Evolutionary conservation across 441 rosid species (phyloP), one percentile per base, ranked within the genome.

Genomic region (Bruguiera hainesii): DNA sequence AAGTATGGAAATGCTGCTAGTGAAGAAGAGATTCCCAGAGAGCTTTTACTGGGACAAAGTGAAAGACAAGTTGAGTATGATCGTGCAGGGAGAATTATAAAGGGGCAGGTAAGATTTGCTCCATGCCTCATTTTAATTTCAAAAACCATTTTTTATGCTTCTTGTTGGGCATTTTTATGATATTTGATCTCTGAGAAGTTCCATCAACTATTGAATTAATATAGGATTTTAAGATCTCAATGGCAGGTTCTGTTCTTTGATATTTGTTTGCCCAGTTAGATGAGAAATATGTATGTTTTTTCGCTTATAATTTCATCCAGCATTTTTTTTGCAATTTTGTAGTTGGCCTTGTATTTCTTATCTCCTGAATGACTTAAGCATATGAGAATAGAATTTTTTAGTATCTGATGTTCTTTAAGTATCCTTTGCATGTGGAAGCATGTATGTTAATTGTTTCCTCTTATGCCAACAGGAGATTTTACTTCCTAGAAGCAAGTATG

Each of bases 1-100:
- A 91, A 88, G 76, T 89, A 91, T 28, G 96, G 98, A 13, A 93
- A 93, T 75, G 96, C 96, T 16, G 93, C 93, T 21, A 78, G 77
- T 69, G 85, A 74, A 67, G 92, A 88, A 78, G 94, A 88, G 63
- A 46, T 84, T 65, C 96, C 94, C 4, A 78, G 63, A 75, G 94
- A 89, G 73, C 89, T 89, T 71, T 79, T 90, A 15, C 73, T 86
- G 64, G 94, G 94, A 29, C 96, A 90, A 70, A 88, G 86, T 20
- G 96, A 90, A 72, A 79, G 85, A 37, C 85, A 90, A 51, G 94
- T 88, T 33, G 92, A 90, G 75, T 90, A 85, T 75, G 94, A 74
- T 61, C 85, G 82, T 60, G 86, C 90, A 64, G 86, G 88, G 52
- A 66, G 88, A 66, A 60, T 84, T 68, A 78, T 86, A 29, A 86